phyloP scores from a whole-genome alignment of 495 filamentous ascomycete species.

The Tuber microsphaerosporum region DNA sequence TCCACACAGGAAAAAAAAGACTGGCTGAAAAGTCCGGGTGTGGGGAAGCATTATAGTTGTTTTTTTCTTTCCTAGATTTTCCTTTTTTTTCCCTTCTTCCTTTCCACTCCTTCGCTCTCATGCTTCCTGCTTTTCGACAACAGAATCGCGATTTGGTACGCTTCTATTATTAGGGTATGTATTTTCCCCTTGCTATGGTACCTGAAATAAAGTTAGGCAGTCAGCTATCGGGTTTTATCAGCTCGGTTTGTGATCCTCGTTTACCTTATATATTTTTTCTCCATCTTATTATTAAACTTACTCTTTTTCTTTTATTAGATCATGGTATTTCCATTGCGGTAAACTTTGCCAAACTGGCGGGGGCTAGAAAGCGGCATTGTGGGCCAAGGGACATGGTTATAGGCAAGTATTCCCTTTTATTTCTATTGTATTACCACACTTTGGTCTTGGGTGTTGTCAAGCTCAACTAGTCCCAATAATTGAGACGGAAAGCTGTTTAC shows the following conservation, averaged over 20 bases:
- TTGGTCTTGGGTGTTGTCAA: background rate
- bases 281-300: background rate
- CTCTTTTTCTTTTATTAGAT: background rate
- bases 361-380: background rate
- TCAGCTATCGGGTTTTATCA: background rate
- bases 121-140: background rate
- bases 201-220: background rate
- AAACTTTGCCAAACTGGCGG: background rate
- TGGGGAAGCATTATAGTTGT: background rate
- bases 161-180: conserved; percentile 37
- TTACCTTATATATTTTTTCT: background rate
- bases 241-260: background rate
- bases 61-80: conserved; percentile 5
- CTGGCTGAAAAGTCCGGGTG: conserved; percentile 15
- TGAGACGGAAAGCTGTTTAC: too few relatives aligned
- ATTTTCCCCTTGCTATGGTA: conserved; percentile 13
- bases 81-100: background rate
- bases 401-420: background rate
- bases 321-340: background rate
- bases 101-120: background rate
- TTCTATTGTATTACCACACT: background rate
- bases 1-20: background rate
- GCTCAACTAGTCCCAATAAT: too few relatives aligned
- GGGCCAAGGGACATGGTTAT: background rate
- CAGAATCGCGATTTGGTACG: conserved; percentile 12